Conservation (phyloP, 2,329 filamentous ascomycete species). For the Raffaelea arxii region DNA sequence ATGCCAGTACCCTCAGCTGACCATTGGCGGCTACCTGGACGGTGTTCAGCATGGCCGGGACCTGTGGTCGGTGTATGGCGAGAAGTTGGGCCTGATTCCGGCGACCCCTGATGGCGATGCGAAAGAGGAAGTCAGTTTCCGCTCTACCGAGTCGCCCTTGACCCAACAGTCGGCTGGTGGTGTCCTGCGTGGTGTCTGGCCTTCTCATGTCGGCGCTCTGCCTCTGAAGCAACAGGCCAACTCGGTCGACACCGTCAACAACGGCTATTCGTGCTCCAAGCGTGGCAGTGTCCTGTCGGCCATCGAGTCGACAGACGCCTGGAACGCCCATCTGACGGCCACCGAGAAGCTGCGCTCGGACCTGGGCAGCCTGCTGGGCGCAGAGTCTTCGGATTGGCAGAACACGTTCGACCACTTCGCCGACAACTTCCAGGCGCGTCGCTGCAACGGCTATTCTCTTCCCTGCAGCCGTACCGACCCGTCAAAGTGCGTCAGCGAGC, state of each 20-base stretch:
- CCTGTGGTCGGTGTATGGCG: conserved; percentile 4
- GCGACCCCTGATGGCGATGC: not conserved
- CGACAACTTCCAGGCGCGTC: conserved; percentile 7
- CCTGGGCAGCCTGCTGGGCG: conserved; percentile 2
- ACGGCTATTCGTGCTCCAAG: conserved; percentile 2
- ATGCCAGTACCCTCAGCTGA: conserved; percentile 6
- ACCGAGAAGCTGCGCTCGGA: not conserved
- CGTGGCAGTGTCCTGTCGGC: not conserved
- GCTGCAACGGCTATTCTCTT: conserved; percentile 5
- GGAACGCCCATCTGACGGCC: not conserved
- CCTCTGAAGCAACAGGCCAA: conserved; percentile 1
- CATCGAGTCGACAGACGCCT: conserved; percentile 1
- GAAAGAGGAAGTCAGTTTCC: not conserved
- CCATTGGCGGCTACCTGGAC: conserved; percentile 3
- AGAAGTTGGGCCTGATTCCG: conserved; percentile 3
- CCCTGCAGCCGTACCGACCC: not conserved
- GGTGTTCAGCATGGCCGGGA: conserved; percentile 4
- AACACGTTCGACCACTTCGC: conserved; percentile 5
- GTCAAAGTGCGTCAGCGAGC: conserved; percentile 1
- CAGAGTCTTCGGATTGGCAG: not conserved
- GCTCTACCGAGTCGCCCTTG: conserved; percentile 1
- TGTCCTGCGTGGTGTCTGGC: conserved; percentile 3
- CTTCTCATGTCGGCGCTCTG: conserved; percentile 1
- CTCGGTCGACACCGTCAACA: conserved; percentile 4
- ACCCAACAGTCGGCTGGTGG: conserved; percentile 1